These are phyloP conservation scores for Epichloe scottii DNA, from an alignment of 2,329 filamentous ascomycete species.

Conservation along the genomic window DNA sequence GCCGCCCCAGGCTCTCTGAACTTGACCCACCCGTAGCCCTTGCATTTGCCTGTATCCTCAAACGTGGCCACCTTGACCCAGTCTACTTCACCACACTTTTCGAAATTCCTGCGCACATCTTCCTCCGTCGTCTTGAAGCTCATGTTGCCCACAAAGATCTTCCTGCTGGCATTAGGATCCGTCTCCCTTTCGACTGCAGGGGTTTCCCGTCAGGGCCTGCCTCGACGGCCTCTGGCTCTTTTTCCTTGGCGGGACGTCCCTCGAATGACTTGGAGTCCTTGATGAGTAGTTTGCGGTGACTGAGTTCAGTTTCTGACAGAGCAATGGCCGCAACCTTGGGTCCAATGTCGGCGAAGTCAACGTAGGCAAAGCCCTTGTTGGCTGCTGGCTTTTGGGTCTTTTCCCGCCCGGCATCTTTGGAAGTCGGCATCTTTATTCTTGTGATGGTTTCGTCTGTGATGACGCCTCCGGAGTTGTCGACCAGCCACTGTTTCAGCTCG, in stretches of 20 bases:
- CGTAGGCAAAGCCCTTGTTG: constrained; percentile 96
- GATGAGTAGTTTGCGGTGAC: constrained; percentile 73
- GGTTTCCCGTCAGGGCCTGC: constrained; percentile 19
- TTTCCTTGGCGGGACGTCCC: constrained; percentile 64
- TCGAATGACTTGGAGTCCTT: constrained; percentile 87
- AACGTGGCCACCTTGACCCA: constrained; percentile 88
- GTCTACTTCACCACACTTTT: constrained; percentile 69
- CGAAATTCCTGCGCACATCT: constrained; percentile 67
- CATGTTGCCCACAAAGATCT: constrained; percentile 86
- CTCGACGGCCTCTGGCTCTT: constrained; percentile 19
- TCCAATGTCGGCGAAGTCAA: constrained; percentile 69
- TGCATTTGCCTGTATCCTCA: constrained; percentile 94
- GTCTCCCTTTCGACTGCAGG: constrained; percentile 19
- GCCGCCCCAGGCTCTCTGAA: constrained; percentile 72
- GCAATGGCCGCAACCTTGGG: constrained; percentile 66
- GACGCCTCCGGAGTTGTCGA: constrained; percentile 52
- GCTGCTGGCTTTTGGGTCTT: constrained; percentile 18
- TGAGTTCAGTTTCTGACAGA: constrained; percentile 71
- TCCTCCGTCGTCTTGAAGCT: constrained; percentile 74
- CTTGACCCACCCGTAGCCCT: constrained; percentile 91
- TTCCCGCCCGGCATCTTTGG: constrained; percentile 33
- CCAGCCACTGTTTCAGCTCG: constrained; percentile 70
- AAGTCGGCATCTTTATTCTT: constrained; percentile 65
- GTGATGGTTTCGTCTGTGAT: constrained; percentile 64
- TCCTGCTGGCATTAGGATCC: constrained; percentile 53